Evolutionary conservation across 495 filamentous ascomycete species (phyloP).

Genomic region (Aspergillus steynii): DNA sequence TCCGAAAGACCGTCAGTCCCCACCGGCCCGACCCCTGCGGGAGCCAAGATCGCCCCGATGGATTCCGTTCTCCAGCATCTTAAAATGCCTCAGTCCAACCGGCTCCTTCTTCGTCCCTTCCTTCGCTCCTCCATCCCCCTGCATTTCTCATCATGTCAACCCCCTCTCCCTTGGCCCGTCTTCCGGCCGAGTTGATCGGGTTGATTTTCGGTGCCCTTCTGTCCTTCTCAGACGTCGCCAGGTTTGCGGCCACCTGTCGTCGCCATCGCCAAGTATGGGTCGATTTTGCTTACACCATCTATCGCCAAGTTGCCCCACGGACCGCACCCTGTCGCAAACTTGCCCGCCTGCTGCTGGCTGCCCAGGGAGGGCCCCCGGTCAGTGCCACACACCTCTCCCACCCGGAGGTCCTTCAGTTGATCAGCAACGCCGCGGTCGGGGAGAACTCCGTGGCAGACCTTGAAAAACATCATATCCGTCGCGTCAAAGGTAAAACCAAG

Average conservation of each 20-base stretch:
- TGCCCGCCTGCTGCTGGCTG: background rate
- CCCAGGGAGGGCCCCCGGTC: background rate
- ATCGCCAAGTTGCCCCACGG: background rate
- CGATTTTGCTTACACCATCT: background rate
- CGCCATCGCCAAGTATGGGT: background rate
- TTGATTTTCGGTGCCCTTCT: background rate
- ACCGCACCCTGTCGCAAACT: background rate
- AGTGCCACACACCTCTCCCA: background rate
- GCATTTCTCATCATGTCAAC: background rate
- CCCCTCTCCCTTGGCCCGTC: background rate
- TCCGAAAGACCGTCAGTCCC: too few relatives aligned
- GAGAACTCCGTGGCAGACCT: background rate
- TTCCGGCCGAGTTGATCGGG: background rate
- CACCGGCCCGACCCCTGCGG: too few relatives aligned
- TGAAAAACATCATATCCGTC: too few relatives aligned
- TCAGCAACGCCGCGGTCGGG: background rate
- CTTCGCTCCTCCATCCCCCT: too few relatives aligned
- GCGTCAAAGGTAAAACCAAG: too few relatives aligned
- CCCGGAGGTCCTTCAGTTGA: background rate
- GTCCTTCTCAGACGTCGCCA: too few relatives aligned
- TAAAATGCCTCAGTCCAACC: too few relatives aligned
- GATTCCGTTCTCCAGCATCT: too few relatives aligned
- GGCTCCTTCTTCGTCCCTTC: too few relatives aligned
- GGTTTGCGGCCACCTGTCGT: too few relatives aligned
- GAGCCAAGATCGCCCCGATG: too few relatives aligned